phyloP scores from a whole-genome alignment of 257 asterid species.

The Lithospermum erythrorhizon region DNA sequence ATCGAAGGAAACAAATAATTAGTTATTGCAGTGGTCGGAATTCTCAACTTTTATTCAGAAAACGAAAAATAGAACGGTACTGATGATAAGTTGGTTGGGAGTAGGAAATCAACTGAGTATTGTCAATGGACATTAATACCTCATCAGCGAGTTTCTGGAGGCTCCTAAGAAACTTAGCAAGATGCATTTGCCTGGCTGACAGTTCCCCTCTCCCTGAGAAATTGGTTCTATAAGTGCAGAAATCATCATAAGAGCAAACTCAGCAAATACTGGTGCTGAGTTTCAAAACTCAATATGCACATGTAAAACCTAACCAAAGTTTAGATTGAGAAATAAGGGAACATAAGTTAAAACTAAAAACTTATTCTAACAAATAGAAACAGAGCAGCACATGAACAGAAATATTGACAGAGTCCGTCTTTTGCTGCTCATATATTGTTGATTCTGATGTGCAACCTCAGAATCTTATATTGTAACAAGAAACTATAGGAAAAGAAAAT shows the following conservation, averaged over 20 bases:
- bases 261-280: slow-evolving; percentile 3
- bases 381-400: no score
- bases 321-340: background rate
- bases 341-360: background rate
- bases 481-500: no score
- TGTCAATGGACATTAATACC: slow-evolving; percentile 18
- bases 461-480: no score
- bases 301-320: background rate
- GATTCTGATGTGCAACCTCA: no score
- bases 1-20: background rate
- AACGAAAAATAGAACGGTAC: no score
- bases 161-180: slow-evolving; percentile 92
- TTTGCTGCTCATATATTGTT: no score
- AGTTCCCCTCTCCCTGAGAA: slow-evolving; percentile 92
- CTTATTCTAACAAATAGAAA: no score
- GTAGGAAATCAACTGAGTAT: no score
- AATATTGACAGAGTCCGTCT: no score
- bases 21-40: background rate
- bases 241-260: slow-evolving; percentile 90
- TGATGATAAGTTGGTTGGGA: no score
- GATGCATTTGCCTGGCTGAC: slow-evolving; percentile 97
- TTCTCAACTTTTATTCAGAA: background rate
- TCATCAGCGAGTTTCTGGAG: slow-evolving; percentile 96
- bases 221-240: slow-evolving; percentile 88
- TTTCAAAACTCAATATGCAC: background rate